Base-by-base conservation (phyloP, 148 eudicot species). In the Hydrangea macrophylla region DNA sequence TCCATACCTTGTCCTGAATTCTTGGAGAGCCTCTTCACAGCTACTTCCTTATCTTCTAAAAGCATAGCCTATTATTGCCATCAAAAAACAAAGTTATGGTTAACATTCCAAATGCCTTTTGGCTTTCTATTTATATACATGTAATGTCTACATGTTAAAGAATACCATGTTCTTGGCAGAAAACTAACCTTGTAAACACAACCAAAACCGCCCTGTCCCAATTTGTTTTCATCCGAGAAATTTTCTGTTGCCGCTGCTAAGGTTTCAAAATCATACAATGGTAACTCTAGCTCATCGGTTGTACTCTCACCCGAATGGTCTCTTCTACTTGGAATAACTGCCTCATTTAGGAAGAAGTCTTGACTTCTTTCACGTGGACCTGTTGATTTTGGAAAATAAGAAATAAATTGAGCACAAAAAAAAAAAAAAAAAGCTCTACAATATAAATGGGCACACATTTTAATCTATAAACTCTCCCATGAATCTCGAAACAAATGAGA, bases 21-120 rank as follows among this genome's bases (percentile, higher is more conserved):
- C 73, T 69, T 86, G 5, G 90, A 87, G 1, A 92, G 82, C 62
- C 96, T 82, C 76, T 92, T 92, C 33, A 89, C 90, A 1, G 97
- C 97, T 22, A 92, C 67, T 58, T 85, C 79, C 61, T 82, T 75
- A 5, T 84, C 90, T 59, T 85, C 88, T 31, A 26, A 27, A 42
- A 89, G 57, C 58, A 75, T 59, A 58, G 87, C 96, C 97, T 89
- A 35, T 23, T 5, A 63, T 58, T 60, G 45, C 24, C 59, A 66
- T 50, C 55, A 18, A 60, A 36, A n/a, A 55, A 11, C 17, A 30
- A 22, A 31, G 26, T 68, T 53, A 37, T 35, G 51, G 48, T 22
- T 17, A 31, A 27, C 68, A 27, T 24, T 64, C 3, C 30, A 3
- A 3, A 9, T 55, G 35, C 45, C 30, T 26, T 17, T 15, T 23